Percentiles rank a stretch among this genome's conserved stretches.
Conservation (phyloP, 2,329 filamentous ascomycete species). For the Diplodia scrobiculata region DNA sequence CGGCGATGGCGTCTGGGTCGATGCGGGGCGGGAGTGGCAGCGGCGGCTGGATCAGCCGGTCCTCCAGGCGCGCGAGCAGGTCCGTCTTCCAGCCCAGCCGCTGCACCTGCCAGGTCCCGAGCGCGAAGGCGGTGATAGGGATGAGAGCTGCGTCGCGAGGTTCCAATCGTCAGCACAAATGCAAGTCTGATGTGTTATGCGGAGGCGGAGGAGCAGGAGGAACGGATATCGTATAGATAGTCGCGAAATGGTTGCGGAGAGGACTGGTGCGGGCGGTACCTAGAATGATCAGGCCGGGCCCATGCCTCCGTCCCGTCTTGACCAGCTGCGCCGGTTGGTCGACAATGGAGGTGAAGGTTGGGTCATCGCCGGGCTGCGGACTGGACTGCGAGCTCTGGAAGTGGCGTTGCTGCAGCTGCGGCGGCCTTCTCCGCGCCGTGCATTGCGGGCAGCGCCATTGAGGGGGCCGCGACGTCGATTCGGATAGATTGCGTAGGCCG, state of each 20-base stretch:
- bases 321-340: constrained; percentile 83
- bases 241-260: not conserved
- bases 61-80: constrained; percentile 86
- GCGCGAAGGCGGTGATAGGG: constrained; percentile 82
- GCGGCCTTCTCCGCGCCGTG: constrained; percentile 6
- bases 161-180: not conserved
- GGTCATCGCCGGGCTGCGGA: constrained; percentile 68
- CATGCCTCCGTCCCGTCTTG: constrained; percentile 70
- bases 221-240: not conserved
- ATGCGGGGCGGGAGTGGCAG: constrained; percentile 81
- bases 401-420: constrained; percentile 31
- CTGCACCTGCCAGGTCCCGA: constrained; percentile 95
- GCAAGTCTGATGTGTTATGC: not conserved
- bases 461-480: not conserved
- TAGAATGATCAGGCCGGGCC: constrained; percentile 76
- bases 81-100: constrained; percentile 93
- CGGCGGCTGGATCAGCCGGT: constrained; percentile 82
- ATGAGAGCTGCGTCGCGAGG: constrained; percentile 64
- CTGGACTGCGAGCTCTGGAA: constrained; percentile 33
- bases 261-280: constrained; percentile 50
- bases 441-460: constrained; percentile 29
- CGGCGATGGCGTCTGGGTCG: constrained; percentile 76
- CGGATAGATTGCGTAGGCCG: constrained; percentile 3
- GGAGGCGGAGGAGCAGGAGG: not conserved
- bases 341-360: constrained; percentile 79